Conservation (phyloP, 2,329 filamentous ascomycete genomes). For the Colletotrichum spinosum region DNA sequence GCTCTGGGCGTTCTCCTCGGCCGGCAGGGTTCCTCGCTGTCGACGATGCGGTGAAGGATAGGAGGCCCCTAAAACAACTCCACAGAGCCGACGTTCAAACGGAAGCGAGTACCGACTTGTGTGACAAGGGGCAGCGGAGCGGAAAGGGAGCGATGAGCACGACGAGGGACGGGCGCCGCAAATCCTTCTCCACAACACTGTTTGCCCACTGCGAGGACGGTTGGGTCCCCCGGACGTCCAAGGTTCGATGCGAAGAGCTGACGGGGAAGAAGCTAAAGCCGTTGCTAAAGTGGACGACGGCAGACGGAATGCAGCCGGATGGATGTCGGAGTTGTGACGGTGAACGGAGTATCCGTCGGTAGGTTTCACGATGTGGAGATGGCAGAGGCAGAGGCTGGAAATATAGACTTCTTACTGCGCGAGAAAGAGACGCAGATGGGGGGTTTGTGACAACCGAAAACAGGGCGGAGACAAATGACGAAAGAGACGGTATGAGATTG, state of each 20-base stretch:
- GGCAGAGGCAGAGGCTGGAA: conserved; percentile 22
- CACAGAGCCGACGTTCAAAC: conserved; percentile 25
- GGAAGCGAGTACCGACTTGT: conserved; percentile 33
- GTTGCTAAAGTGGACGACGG: conserved; percentile 29
- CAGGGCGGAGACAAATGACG: conserved; percentile 2
- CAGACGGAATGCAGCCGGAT: conserved; percentile 11
- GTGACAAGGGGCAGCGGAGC: conserved; percentile 24
- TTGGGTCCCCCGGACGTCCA: too few species aligned
- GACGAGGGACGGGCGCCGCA: conserved; percentile 22
- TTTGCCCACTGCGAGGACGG: not conserved
- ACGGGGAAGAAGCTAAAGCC: conserved; percentile 2
- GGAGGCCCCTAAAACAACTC: conserved; percentile 32
- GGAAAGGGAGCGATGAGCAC: conserved; percentile 3
- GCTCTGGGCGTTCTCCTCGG: conserved; percentile 21
- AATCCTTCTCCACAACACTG: conserved; percentile 11
- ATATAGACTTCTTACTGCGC: not conserved
- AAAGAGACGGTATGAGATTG: conserved; percentile 13
- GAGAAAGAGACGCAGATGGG: conserved; percentile 9
- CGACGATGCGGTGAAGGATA: conserved; percentile 36
- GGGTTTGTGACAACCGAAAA: conserved; percentile 6
- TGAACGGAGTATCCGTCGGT: not conserved
- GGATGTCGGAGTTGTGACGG: not conserved
- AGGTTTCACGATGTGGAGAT: conserved; percentile 3
- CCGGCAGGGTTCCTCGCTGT: conserved; percentile 20
- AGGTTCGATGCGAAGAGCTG: not conserved